Conservation (phyloP, 2,329 filamentous ascomycete species). For the Cryphonectria nitschkei region DNA sequence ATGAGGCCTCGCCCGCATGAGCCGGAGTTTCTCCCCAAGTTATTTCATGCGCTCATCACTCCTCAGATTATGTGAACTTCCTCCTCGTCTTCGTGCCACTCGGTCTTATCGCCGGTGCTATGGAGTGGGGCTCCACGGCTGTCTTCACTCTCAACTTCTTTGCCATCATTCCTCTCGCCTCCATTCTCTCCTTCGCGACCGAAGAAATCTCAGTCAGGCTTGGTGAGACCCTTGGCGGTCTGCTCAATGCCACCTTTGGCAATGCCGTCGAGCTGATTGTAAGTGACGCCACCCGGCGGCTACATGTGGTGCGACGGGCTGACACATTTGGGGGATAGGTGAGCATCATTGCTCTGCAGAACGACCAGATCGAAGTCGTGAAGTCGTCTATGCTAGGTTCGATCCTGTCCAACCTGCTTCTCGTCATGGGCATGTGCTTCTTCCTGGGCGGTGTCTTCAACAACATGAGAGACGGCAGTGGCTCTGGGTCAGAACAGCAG, state of each 20-base stretch:
- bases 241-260: conserved; percentile 77
- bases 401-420: conserved; percentile 90
- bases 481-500: conserved; percentile 65
- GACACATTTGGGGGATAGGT: conserved; percentile 57
- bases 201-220: conserved; percentile 75
- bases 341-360: conserved; percentile 85
- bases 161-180: conserved; percentile 76
- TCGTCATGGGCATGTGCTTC: conserved; percentile 84
- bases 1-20: neutral
- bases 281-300: conserved; percentile 34
- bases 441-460: conserved; percentile 72
- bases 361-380: conserved; percentile 92
- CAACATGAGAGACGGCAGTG: conserved; percentile 60
- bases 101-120: conserved; percentile 68
- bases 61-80: conserved; percentile 65
- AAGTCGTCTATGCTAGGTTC: conserved; percentile 97
- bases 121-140: conserved; percentile 66
- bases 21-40: neutral
- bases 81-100: conserved; percentile 75
- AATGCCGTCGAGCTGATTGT: conserved; percentile 82
- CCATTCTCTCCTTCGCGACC: conserved; percentile 75
- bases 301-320: neutral
- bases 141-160: conserved; percentile 81
- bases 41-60: conserved; percentile 18
- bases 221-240: conserved; percentile 73